Conservation (phyloP, 2,329 filamentous ascomycete species). For the Fonsecaea multimorphosa region DNA sequence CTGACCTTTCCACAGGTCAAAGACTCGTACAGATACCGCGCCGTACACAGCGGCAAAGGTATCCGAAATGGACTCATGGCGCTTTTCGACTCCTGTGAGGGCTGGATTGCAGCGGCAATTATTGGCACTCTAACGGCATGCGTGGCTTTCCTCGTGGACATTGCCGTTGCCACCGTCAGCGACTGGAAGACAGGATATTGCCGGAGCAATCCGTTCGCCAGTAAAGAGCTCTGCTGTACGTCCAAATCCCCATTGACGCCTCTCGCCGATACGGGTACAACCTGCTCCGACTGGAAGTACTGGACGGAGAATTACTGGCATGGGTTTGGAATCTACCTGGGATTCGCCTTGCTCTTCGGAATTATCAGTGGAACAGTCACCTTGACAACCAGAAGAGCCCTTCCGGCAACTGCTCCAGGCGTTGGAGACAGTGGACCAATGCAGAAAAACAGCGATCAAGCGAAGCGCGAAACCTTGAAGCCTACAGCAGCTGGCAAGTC, state of each 20-base stretch:
- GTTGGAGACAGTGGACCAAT: slow-evolving; percentile 51
- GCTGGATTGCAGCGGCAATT: slow-evolving; percentile 62
- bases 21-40: slow-evolving; percentile 61
- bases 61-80: slow-evolving; percentile 50
- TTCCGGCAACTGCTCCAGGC: slow-evolving; percentile 53
- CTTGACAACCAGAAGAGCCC: slow-evolving; percentile 56
- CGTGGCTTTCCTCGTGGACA: slow-evolving; percentile 63
- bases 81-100: slow-evolving; percentile 58
- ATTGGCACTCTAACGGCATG: slow-evolving; percentile 62
- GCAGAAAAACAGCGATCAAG: slow-evolving; percentile 53
- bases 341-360: slow-evolving; percentile 57
- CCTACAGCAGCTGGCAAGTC: slow-evolving; percentile 53
- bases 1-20: slow-evolving; percentile 53
- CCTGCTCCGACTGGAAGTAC: slow-evolving; percentile 51
- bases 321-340: slow-evolving; percentile 58
- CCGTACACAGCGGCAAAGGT: slow-evolving; percentile 52
- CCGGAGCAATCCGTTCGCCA: slow-evolving; percentile 52
- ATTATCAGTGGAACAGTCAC: slow-evolving; percentile 57
- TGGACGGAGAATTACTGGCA: slow-evolving; percentile 53
- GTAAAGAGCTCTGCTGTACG: slow-evolving; percentile 59
- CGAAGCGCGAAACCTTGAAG: slow-evolving; percentile 48
- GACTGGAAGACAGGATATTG: slow-evolving; percentile 67
- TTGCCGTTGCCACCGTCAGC: slow-evolving; percentile 60
- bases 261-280: slow-evolving; percentile 39
- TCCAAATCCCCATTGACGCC: slow-evolving; percentile 43